Percentiles rank a stretch among this genome's conserved stretches.
Conservation (phyloP, 1,139 yeast genomes). For the Pichia sp. region DNA sequence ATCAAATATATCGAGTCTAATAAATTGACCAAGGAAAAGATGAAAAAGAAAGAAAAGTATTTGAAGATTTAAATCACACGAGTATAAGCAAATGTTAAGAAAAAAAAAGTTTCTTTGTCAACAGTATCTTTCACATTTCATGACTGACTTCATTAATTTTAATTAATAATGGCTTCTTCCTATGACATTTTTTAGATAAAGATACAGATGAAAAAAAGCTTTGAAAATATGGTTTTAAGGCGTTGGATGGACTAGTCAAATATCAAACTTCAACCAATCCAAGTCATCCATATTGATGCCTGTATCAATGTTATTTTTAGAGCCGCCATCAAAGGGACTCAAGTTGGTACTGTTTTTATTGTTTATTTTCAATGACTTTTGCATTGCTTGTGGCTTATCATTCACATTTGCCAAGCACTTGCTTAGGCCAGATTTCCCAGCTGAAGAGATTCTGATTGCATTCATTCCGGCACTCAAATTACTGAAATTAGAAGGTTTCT, state of each 20-base stretch:
- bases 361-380: neutral
- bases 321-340: neutral
- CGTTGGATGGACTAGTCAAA: too few species aligned
- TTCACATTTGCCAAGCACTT: constrained; percentile 14
- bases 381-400: neutral
- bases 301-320: neutral
- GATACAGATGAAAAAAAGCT: neutral
- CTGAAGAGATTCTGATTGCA: constrained; percentile 16
- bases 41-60: neutral
- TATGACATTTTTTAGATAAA: too few species aligned
- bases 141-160: too few species aligned
- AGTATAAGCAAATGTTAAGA: neutral
- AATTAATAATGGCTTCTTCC: too few species aligned
- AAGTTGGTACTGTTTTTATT: neutral
- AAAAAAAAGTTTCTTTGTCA: neutral
- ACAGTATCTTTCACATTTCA: neutral
- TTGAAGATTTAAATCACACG: neutral
- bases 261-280: constrained; percentile 33
- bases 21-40: neutral
- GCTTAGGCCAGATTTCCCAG: constrained; percentile 18
- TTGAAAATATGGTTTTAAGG: neutral
- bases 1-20: neutral
- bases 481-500: constrained; percentile 20
- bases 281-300: constrained; percentile 24
- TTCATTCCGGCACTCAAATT: constrained; percentile 24